These are phyloP conservation scores for Sphaerulina vaccinii DNA, from an alignment of 2,329 filamentous ascomycete genomes.

Conservation along the genomic window DNA sequence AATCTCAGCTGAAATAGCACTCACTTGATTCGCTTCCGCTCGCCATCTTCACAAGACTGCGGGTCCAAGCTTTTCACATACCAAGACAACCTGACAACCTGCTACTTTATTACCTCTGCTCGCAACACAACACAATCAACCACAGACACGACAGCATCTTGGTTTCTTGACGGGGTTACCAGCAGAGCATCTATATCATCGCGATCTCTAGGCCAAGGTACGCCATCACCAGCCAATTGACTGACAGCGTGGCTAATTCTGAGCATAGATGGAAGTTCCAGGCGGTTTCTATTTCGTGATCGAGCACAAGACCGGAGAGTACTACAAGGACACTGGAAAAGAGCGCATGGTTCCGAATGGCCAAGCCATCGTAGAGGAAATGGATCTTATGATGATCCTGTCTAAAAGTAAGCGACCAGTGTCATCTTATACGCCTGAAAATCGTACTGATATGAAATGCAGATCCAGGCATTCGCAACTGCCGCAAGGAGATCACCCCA, in stretches of 20 bases:
- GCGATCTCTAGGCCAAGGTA: too few species aligned
- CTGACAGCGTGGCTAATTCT: background rate
- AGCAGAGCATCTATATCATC: too few species aligned
- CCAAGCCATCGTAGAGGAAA: conserved; percentile 12
- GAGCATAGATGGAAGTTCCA: background rate
- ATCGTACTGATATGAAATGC: background rate
- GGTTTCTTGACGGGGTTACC: too few species aligned
- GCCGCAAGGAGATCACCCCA: conserved; percentile 16
- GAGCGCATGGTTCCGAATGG: conserved; percentile 17
- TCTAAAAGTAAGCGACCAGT: conserved; percentile 10
- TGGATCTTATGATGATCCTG: conserved; percentile 16
- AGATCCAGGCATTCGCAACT: conserved; percentile 19
- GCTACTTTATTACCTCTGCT: too few species aligned
- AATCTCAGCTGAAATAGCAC: too few species aligned
- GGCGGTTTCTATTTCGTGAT: conserved; percentile 6
- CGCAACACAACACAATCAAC: too few species aligned
- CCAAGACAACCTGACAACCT: too few species aligned
- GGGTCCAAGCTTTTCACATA: too few species aligned
- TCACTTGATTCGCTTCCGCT: too few species aligned
- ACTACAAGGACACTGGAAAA: background rate
- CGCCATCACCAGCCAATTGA: too few species aligned
- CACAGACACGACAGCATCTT: too few species aligned
- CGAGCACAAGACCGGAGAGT: conserved; percentile 21
- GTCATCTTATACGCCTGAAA: background rate
- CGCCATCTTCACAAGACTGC: too few species aligned